Evolutionary conservation across 768 basidiomycete species (phyloP), one percentile per base, ranked within the genome.

Genomic region (Amanita rimosa): DNA sequence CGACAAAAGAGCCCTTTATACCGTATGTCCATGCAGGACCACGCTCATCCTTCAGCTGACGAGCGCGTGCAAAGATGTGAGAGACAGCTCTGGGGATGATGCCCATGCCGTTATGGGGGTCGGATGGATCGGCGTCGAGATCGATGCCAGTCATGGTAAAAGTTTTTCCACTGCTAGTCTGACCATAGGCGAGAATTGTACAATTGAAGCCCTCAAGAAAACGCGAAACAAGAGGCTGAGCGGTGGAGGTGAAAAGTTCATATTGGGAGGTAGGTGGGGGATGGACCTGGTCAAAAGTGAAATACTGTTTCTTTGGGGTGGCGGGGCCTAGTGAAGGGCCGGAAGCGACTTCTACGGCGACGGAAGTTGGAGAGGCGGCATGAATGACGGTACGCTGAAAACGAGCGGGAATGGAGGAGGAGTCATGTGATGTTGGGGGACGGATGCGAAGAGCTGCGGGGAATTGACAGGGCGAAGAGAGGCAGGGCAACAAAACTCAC

Each of bases 71-170:
- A 62, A 98, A 99, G 56, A 98, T 91, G 39, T 79, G 81, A 2
- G 85, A 82, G 16, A 99, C 86, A 5, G 96, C 89, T 55, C 96
- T 75, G 42, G 96, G 96, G 55, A 97, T 91, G 60, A 99, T 92
- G 37, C 96, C 96, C 78, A 93, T 90, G 59, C 79, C 78, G 61
- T 86, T 89, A 59, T 74, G 74, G 48, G 85, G 75, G 62, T 88
- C 85, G n/a, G 76, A 75, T 53, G 84, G 85, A 70, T 92, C 86
- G 34, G 81, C 78, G 54, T 94, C 90, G 36, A 95, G 75, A 68
- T 95, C 92, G 46, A 90, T 72, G 44, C 95, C 95, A 26, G 95
- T 94, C 96, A 98, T 98, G 37, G 95, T 92, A 65, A 91, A 93
- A 0, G 90, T 93, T 68, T 99, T 99, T 50, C 95, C 95, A 55